phyloP scores from a whole-genome alignment of 1,284 basidiomycete species.

The Blastosporella zonata region DNA sequence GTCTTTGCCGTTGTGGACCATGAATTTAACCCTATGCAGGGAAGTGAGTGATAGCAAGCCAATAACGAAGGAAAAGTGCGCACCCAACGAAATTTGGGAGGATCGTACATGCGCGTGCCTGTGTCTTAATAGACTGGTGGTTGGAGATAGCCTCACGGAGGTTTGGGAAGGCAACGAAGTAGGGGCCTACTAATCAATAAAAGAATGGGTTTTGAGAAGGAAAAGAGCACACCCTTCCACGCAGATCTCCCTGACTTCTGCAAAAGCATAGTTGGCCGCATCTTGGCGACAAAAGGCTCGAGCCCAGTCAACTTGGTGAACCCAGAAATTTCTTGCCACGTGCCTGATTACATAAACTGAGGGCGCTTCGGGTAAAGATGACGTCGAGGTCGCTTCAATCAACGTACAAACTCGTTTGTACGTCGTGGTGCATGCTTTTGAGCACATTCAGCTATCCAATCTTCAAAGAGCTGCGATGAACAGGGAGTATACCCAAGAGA shows the following conservation, averaged over 20 bases:
- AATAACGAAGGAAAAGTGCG: slow-evolving; percentile 20
- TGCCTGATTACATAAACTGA: slow-evolving; percentile 6
- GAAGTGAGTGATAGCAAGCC: not conserved
- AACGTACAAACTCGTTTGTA: not conserved
- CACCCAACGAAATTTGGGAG: slow-evolving; percentile 94
- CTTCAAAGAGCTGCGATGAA: not conserved
- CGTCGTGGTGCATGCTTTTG: not conserved
- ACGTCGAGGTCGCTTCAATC: not conserved
- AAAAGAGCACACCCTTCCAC: slow-evolving; percentile 42
- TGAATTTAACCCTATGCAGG: slow-evolving; percentile 66
- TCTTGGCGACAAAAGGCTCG: slow-evolving; percentile 13
- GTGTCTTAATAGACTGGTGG: slow-evolving; percentile 86
- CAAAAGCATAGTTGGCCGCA: slow-evolving; percentile 32
- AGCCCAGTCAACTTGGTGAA: not conserved
- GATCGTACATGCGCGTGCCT: slow-evolving; percentile 89
- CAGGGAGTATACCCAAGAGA: not conserved
- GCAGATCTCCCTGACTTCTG: slow-evolving; percentile 46
- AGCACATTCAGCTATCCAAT: not conserved
- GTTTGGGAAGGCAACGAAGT: slow-evolving; percentile 93
- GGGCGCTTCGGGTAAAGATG: not conserved
- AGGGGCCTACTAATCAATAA: slow-evolving; percentile 68
- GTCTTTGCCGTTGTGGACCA: slow-evolving; percentile 94
- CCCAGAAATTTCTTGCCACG: slow-evolving; percentile 10
- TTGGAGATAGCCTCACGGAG: slow-evolving; percentile 80
- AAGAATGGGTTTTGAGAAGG: not conserved